These are phyloP conservation scores for Neospora caninum DNA, from an alignment of 169 alveolate species.

Conservation along the genomic window DNA sequence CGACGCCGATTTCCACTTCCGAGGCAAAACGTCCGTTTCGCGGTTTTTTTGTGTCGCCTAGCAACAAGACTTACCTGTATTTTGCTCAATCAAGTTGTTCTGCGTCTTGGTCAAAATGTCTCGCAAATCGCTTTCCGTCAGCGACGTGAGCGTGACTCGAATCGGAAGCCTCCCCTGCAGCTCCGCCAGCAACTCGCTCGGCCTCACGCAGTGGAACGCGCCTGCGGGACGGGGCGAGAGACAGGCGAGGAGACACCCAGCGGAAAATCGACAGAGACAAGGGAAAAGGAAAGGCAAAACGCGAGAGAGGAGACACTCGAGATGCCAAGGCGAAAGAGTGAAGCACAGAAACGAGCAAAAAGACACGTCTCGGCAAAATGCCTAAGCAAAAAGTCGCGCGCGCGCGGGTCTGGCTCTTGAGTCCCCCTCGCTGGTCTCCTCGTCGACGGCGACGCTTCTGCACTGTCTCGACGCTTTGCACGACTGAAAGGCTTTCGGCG, in stretches of 20 bases:
- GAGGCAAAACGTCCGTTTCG: no score
- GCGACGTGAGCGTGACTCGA: conserved; percentile 80
- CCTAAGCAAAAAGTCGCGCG: no score
- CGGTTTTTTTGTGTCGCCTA: no score
- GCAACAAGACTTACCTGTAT: conserved; percentile 56
- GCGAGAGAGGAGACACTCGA: background rate
- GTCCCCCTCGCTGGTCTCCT: no score
- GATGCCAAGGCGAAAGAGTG: no score
- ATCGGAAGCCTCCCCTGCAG: conserved; percentile 92
- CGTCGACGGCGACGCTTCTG: no score
- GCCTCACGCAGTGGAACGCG: conserved; percentile 88
- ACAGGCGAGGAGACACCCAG: background rate
- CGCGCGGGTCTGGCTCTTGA: no score
- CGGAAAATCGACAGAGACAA: background rate
- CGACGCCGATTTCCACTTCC: no score
- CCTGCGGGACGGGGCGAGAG: conserved; percentile 71
- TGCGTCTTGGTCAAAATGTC: conserved; percentile 84
- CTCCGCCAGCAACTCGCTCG: conserved; percentile 90
- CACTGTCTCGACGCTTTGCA: no score
- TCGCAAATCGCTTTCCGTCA: conserved; percentile 81
- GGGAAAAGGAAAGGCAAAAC: background rate
- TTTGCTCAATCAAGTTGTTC: conserved; percentile 81
- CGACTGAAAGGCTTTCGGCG: no score
- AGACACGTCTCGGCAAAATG: no score
- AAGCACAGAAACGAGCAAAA: no score